Percentiles rank a stretch among this genome's conserved stretches.
These are phyloP conservation scores for Scenedesmus sp. DNA, from an alignment of 163 green algal genomes.

Conservation along the genomic window DNA sequence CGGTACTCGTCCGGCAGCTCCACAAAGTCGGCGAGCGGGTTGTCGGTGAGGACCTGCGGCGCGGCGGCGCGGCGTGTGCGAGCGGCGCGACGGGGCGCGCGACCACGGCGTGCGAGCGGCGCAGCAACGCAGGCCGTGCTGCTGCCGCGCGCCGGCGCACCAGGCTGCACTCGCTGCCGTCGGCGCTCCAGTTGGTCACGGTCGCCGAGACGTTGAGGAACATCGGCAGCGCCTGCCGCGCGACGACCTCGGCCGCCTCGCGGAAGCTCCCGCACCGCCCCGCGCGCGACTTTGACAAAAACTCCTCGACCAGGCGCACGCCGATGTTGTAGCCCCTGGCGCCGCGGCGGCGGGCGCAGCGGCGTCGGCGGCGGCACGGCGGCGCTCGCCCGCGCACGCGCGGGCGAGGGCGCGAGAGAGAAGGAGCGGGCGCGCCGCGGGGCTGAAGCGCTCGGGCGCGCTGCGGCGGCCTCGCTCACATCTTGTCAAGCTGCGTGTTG, in stretches of 20 bases:
- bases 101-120: too few species aligned
- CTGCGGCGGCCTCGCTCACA: conserved; percentile 70
- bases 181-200: conserved; percentile 84
- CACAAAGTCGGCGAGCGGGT: conserved; percentile 97
- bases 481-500: conserved; percentile 98
- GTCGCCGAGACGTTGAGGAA: conserved; percentile 88
- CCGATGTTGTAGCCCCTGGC: conserved; percentile 97
- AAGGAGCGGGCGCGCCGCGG: neutral
- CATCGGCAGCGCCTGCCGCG: conserved; percentile 80
- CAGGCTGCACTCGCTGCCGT: conserved; percentile 88
- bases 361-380: too few species aligned
- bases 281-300: conserved; percentile 86
- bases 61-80: too few species aligned
- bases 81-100: too few species aligned
- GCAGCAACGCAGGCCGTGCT: conserved; percentile 12
- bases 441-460: too few species aligned
- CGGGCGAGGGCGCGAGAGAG: too few species aligned
- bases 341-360: neutral
- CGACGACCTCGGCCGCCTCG: conserved; percentile 80
- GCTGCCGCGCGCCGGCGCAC: conserved; percentile 39
- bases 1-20: conserved; percentile 91
- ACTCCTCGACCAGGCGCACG: conserved; percentile 95
- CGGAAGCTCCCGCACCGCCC: conserved; percentile 83
- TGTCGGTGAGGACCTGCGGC: conserved; percentile 83
- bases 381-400: too few species aligned